Conservation (phyloP, 495 filamentous ascomycete genomes). For the Aspergillus cristatus region DNA sequence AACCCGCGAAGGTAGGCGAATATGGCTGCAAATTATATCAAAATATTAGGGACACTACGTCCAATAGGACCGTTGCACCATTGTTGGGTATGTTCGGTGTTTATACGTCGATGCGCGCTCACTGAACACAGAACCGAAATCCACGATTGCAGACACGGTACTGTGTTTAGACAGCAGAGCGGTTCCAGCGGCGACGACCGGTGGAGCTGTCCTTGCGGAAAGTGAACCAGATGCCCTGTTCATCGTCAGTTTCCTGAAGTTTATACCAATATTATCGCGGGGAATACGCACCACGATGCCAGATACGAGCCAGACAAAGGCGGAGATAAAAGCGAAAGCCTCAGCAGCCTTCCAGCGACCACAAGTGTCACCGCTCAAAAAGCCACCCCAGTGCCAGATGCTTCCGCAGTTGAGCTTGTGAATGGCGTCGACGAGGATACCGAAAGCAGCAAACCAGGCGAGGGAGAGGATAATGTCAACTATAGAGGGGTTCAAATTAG, state of each 20-base stretch:
- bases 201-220: conserved; percentile 21
- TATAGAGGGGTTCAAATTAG: conserved; percentile 8
- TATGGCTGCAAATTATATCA: neutral
- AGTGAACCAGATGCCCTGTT: conserved; percentile 36
- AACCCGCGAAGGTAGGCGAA: too few species aligned
- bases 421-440: conserved; percentile 49
- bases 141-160: neutral
- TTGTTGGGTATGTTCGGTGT: too few species aligned
- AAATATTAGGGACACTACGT: too few species aligned
- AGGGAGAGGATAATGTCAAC: conserved; percentile 51
- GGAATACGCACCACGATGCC: conserved; percentile 36
- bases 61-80: neutral
- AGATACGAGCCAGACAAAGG: conserved; percentile 56
- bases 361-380: conserved; percentile 35
- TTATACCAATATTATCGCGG: neutral
- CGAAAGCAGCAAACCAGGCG: conserved; percentile 57
- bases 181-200: conserved; percentile 5
- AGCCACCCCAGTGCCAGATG: conserved; percentile 39
- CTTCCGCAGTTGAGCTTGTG: conserved; percentile 43
- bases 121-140: too few species aligned
- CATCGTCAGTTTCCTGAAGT: conserved; percentile 1
- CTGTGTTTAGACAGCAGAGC: neutral
- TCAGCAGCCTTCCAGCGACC: conserved; percentile 56
- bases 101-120: too few species aligned
- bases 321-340: conserved; percentile 60